phyloP scores from a whole-genome alignment of 1,284 basidiomycete genomes.

The Meira nashicola region DNA sequence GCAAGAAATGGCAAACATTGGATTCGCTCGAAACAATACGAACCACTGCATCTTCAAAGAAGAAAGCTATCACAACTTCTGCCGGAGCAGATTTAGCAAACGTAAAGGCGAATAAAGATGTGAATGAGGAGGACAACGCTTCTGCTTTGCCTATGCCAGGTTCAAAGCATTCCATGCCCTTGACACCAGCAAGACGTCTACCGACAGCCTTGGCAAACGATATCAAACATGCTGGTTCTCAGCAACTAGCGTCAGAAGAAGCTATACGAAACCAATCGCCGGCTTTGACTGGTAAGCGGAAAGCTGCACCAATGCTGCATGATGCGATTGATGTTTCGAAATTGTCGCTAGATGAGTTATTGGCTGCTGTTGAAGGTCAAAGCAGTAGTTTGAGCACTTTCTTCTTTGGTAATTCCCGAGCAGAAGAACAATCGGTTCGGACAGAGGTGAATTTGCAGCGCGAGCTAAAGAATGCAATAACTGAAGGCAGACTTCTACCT shows the following conservation, averaged over 20 bases:
- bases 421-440: conserved; percentile 57
- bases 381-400: conserved; percentile 52
- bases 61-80: conserved; percentile 2
- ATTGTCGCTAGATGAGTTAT: conserved; percentile 55
- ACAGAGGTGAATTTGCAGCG: conserved; percentile 55
- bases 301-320: conserved; percentile 34
- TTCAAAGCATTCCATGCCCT: not conserved
- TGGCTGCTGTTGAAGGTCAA: conserved; percentile 56
- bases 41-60: conserved; percentile 14
- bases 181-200: not conserved
- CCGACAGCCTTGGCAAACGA: not conserved
- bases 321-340: conserved; percentile 52
- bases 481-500: conserved; percentile 53
- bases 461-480: conserved; percentile 54
- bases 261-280: conserved; percentile 22
- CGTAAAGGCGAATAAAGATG: not conserved
- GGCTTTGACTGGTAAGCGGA: conserved; percentile 49
- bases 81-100: conserved; percentile 7
- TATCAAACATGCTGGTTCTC: not conserved
- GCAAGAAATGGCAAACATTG: conserved; percentile 53
- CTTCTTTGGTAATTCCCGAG: conserved; percentile 54
- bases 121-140: not conserved
- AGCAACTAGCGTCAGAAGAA: not conserved
- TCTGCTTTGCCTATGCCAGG: not conserved
- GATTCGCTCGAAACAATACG: conserved; percentile 55